A percentile compares a stretch with the other conserved stretches of the same genome.
These are phyloP conservation scores for Dactylella cylindrospora DNA, from an alignment of 2,329 filamentous ascomycete species.

Conservation along the genomic window DNA sequence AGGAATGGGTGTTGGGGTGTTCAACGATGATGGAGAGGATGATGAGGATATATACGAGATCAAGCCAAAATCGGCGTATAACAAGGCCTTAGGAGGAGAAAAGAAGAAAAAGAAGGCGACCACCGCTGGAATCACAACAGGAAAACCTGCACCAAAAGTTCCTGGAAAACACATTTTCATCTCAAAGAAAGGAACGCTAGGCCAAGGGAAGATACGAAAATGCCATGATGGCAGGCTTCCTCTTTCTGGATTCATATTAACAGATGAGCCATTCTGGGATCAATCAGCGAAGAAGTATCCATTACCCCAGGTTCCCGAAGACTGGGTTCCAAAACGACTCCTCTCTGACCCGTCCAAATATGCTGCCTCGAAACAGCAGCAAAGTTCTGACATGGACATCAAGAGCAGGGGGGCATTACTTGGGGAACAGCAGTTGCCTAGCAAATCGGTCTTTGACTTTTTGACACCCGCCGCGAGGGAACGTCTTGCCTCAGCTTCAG, in stretches of 20 bases:
- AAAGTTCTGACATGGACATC: conserved; percentile 10
- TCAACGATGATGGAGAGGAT: conserved; percentile 92
- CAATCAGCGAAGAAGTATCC: conserved; percentile 57
- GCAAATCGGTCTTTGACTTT: conserved; percentile 95
- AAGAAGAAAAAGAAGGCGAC: conserved; percentile 73
- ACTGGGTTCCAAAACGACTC: conserved; percentile 60
- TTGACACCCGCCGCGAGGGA: conserved; percentile 76
- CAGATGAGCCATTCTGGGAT: conserved; percentile 55
- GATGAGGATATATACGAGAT: conserved; percentile 94
- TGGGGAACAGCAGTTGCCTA: conserved; percentile 77
- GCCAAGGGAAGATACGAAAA: conserved; percentile 60
- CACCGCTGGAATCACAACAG: conserved; percentile 65
- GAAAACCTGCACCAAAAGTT: conserved; percentile 50
- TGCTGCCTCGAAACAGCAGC: conserved; percentile 2
- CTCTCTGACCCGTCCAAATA: conserved; percentile 22
- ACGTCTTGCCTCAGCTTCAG: conserved; percentile 72
- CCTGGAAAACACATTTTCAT: conserved; percentile 70
- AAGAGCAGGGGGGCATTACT: conserved; percentile 67
- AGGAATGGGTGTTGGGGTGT: conserved; percentile 80
- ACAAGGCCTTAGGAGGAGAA: conserved; percentile 74
- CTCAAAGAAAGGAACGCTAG: conserved; percentile 63
- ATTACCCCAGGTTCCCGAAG: conserved; percentile 68
- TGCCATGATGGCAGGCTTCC: conserved; percentile 83
- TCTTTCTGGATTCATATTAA: conserved; percentile 76
- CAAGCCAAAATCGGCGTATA: conserved; percentile 86